These are phyloP conservation scores for Cudoniella acicularis DNA, from an alignment of 495 filamentous ascomycete species.

Conservation along the genomic window DNA sequence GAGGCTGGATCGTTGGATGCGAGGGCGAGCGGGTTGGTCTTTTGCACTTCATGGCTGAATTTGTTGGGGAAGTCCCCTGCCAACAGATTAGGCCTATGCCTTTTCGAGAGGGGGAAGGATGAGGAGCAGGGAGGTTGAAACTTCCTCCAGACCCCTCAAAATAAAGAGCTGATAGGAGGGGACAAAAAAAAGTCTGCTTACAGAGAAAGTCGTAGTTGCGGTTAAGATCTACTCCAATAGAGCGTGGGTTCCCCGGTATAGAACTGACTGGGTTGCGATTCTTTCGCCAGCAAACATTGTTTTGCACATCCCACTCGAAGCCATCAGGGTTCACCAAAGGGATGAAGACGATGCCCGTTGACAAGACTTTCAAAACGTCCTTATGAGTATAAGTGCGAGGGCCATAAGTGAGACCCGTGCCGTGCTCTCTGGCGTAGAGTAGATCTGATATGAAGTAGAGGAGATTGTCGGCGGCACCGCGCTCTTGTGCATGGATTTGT, in stretches of 20 bases:
- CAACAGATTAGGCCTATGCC: no score
- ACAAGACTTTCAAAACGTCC: constrained; percentile 33
- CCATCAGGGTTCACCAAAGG: constrained; percentile 40
- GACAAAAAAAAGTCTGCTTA: no score
- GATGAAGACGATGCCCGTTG: constrained; percentile 35
- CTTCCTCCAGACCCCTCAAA: no score
- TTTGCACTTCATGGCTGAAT: no score
- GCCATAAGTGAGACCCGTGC: constrained; percentile 36
- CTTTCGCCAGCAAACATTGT: constrained; percentile 37
- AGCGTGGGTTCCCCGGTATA: constrained; percentile 7
- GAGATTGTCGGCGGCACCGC: constrained; percentile 32
- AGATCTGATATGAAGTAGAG: constrained; percentile 37
- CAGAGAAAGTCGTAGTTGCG: constrained; percentile 38
- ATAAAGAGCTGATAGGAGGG: no score
- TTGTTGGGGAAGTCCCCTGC: constrained; percentile 27
- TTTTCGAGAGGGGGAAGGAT: no score
- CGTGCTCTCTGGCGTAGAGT: constrained; percentile 32
- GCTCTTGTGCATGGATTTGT: constrained; percentile 35
- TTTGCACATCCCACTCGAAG: constrained; percentile 33
- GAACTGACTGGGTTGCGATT: constrained; percentile 33
- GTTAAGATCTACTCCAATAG: constrained; percentile 36
- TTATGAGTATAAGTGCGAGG: constrained; percentile 34
- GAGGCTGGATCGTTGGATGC: no score
- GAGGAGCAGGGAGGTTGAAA: no score
- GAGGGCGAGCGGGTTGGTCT: no score